Base-by-base conservation (phyloP, 306 rosid genomes). In the Abrus pulchellus region DNA sequence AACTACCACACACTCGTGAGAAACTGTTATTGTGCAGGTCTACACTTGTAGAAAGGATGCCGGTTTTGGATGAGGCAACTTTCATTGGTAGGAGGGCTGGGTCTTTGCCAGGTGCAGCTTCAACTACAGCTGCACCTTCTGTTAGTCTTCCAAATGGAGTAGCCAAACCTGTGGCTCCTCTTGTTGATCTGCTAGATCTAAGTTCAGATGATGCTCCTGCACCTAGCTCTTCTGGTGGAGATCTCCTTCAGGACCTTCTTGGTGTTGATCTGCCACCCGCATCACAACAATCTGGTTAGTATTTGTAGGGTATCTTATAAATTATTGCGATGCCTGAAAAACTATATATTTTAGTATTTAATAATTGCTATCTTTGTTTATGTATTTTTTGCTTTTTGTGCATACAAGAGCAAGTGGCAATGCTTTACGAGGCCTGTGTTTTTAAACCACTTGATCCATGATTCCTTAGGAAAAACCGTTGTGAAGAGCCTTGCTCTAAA, bases 231-330 rank as follows among this genome's bases (percentile, higher is more conserved):
- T 87, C 92, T 67, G 97, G 98, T 79, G 84, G 89, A 38, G 97
- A 89, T 93, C 61, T 93, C 83, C 94, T 93, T 83, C 97, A 92
- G n/a, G 98, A 93, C 88, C 98, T 95, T 85, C 91, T 95, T 78
- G 97, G 97, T 76, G 88, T 85, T 83, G 99, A 93, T 83, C 68
- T 95, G 74, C 61, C 90, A 9, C 75, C 86, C 14, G 82, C 90
- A 74, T 64, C 88, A 34, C 86, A 89, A 66, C 97, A 83, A 85
- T 70, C 89, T 3, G 99, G 99, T 95, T 86, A 78, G 98, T 89
- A 59, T 72, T 71, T 66, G 20, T 32, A 57, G 72, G 55, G 27
- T 43, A 53, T 29, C 47, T 59, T 82, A 71, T 43, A 55, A 41
- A 68, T 72, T 40, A 63, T 55, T 68, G 49, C 9, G 40, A 28